Evolutionary conservation across 441 rosid genomes (phyloP).

Genomic region (Manihot esculenta): DNA sequence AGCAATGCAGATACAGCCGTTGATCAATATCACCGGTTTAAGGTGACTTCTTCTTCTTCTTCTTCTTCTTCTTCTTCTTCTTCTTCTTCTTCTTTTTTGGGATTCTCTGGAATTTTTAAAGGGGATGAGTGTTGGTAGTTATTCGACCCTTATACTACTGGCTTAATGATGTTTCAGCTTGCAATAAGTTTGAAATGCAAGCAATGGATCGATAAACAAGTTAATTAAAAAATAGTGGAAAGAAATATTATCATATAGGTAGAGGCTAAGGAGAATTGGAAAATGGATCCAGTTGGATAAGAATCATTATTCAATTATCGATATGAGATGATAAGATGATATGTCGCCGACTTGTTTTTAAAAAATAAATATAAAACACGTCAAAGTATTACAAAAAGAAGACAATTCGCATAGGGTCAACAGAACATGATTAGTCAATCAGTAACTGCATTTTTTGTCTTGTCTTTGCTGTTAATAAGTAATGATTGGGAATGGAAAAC

Average conservation of each 20-base stretch:
- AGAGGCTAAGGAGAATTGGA: background rate
- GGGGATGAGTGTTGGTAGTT: too few relatives aligned
- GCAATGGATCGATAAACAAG: background rate
- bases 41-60: conserved; percentile 32
- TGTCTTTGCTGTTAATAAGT: too few relatives aligned
- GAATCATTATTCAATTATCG: conserved; percentile 8
- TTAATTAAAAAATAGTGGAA: background rate
- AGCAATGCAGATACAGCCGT: conserved; percentile 92
- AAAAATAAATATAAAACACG: background rate
- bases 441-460: too few relatives aligned
- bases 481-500: too few relatives aligned
- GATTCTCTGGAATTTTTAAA: background rate
- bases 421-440: too few relatives aligned
- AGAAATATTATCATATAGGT: background rate
- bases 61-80: background rate
- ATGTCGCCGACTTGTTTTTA: conserved; percentile 16
- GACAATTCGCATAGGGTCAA: too few relatives aligned
- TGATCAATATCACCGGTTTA: conserved; percentile 82
- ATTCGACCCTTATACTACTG: too few relatives aligned
- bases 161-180: too few relatives aligned
- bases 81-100: background rate
- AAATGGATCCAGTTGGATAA: conserved; percentile 15
- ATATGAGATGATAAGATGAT: conserved; percentile 19
- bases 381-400: too few relatives aligned
- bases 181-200: background rate